Evolutionary conservation across 164 flowering plant species (phyloP).

Genomic region (Cinnamomum micranthum): DNA sequence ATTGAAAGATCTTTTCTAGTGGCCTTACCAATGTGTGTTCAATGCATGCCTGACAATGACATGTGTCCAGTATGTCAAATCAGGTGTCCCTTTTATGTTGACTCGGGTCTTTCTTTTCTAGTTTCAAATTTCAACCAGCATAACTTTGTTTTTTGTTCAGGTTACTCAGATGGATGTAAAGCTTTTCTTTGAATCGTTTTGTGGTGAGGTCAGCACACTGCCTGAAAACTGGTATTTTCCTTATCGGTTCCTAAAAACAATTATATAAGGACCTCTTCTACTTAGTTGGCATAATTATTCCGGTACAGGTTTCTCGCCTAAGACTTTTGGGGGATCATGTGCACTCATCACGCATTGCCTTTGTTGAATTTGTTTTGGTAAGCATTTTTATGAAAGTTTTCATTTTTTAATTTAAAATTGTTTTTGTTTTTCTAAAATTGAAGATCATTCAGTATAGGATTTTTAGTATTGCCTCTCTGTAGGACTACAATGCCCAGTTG

Average conservation of each 20-base stretch:
- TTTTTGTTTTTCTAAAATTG: too few species aligned
- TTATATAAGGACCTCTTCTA: neutral
- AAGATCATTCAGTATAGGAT: too few species aligned
- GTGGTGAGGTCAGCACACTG: conserved; percentile 75
- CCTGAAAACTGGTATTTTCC: neutral
- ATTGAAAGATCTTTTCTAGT: too few species aligned
- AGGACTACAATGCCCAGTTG: too few species aligned
- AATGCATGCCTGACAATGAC: too few species aligned
- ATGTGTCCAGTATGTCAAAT: too few species aligned
- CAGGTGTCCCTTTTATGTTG: too few species aligned
- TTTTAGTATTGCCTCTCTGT: too few species aligned
- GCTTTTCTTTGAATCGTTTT: conserved; percentile 75
- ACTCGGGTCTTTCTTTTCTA: neutral
- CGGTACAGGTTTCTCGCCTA: conserved; percentile 60
- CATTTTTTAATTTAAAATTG: neutral
- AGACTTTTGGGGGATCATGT: conserved; percentile 78
- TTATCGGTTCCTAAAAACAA: neutral
- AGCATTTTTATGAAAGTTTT: conserved; percentile 12
- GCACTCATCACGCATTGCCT: conserved; percentile 80
- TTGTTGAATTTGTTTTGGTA: conserved; percentile 67
- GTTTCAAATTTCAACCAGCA: neutral
- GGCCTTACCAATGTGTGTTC: too few species aligned
- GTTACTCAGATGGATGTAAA: conserved; percentile 86
- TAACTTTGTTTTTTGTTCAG: conserved; percentile 29
- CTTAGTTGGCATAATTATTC: conserved; percentile 5